These are phyloP conservation scores for Coemansia sp. DNA, from an alignment of 192 early-diverging fungal genomes.

Conservation along the genomic window DNA sequence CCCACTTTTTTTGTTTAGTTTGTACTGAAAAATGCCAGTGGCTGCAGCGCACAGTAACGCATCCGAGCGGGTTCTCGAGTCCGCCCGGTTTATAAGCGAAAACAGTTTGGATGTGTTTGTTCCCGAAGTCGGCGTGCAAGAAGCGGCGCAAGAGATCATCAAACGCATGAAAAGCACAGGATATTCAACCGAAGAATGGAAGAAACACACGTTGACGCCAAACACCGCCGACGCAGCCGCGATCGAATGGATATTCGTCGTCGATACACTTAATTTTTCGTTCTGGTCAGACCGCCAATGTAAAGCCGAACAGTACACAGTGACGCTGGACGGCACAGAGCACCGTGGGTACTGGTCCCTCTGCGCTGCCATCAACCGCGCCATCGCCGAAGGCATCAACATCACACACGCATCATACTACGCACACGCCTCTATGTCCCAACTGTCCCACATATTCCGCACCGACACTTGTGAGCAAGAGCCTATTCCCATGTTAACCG, in stretches of 20 bases:
- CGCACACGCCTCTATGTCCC: conserved; percentile 33
- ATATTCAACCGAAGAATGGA: conserved; percentile 67
- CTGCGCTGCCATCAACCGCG: conserved; percentile 73
- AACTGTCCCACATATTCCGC: conserved; percentile 62
- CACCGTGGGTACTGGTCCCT: conserved; percentile 85
- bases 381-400: conserved; percentile 59
- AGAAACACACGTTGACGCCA: conserved; percentile 64
- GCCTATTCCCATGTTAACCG: conserved; percentile 60
- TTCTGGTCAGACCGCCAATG: conserved; percentile 68
- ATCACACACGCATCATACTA: conserved; percentile 64
- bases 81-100: conserved; percentile 41
- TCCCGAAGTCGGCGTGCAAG: conserved; percentile 51
- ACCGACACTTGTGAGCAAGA: conserved; percentile 58
- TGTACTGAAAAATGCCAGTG: conserved; percentile 21
- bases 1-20: too few species aligned
- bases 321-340: conserved; percentile 55
- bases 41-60: neutral
- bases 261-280: conserved; percentile 83
- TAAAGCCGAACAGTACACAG: conserved; percentile 59
- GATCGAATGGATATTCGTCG: conserved; percentile 79
- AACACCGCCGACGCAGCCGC: conserved; percentile 57
- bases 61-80: conserved; percentile 33
- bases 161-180: conserved; percentile 60
- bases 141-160: conserved; percentile 61
- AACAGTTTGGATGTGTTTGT: conserved; percentile 65